Evolutionary conservation across 192 early-diverging fungal species (phyloP), one percentile per base, ranked within the genome.

Genomic region (Thamnidium elegans): DNA sequence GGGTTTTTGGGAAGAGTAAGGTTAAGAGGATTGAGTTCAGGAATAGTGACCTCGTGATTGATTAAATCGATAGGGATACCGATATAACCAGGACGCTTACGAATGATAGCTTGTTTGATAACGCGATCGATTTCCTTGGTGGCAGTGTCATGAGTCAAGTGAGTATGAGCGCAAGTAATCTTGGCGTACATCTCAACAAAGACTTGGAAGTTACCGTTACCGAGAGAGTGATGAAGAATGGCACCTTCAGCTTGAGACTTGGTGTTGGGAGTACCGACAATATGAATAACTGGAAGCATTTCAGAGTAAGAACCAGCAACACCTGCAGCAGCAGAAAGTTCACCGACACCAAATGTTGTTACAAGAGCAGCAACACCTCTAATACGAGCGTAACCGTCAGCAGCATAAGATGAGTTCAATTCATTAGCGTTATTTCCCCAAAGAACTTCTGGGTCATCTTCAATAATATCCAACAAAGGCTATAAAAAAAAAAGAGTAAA

Each of bases 241-340:
- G 78, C 78, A 19, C 80, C 80, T 10, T 68, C 43, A 6, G 75
- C 56, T 62, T 81, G 80, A 46, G 78, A 78, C 48, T 71, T 65
- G 19, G 75, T 80, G 15, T 60, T 68, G 7, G 80, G 80, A 7
- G 79, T 78, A 21, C 80, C 80, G 17, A 80, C 80, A 58, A 81
- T 80, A 67, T 81, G 80, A 17, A 81, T 66, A 14, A 81, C 80
- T 0, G 80, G 76, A 11, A 81, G 72, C 72, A 80, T 70, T 62
- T 81, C 80, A 39, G 78, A 64, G 30, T 64, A 70, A 4, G 78
- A 80, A 34, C 80, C 80, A 52, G 80, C 80, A 55, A 71, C 71
- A 63, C 73, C 79, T 50, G 79, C 79, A 1, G 76, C 63, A 10
- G 74, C 70, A 42, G 66, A 70, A 34, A 80, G 46, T 64, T 80